Evolutionary conservation across 345 rosid genomes (phyloP).

Genomic region (Ricinus communis): DNA sequence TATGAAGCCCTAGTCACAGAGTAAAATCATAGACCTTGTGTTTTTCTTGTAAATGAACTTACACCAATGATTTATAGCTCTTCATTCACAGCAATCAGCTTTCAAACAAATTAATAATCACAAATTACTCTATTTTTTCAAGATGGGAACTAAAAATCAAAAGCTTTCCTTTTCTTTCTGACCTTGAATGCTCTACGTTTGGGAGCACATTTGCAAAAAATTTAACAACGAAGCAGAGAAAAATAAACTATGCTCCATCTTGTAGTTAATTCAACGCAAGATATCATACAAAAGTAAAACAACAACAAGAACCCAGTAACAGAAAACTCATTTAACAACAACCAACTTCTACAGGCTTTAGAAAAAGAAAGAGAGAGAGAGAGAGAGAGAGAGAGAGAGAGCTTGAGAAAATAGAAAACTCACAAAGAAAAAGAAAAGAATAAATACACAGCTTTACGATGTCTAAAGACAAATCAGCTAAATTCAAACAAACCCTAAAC

Average conservation of each 20-base stretch:
- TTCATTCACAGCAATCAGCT: not conserved
- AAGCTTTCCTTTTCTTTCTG: not conserved
- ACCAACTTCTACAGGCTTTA: too few relatives aligned
- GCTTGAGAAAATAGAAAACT: too few relatives aligned
- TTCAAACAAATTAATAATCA: not conserved
- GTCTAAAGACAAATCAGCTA: not conserved
- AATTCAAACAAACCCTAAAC: conserved; percentile 10
- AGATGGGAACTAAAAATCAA: not conserved
- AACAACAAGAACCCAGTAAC: not conserved
- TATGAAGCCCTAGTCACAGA: not conserved
- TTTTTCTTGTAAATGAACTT: not conserved
- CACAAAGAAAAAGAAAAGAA: too few relatives aligned
- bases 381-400: too few relatives aligned
- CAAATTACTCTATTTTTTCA: not conserved
- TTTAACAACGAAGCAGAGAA: too few relatives aligned
- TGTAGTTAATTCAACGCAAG: too few relatives aligned
- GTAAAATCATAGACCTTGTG: not conserved
- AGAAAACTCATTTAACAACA: not conserved
- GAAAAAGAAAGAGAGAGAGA: too few relatives aligned
- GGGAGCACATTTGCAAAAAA: not conserved
- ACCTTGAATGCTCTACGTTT: not conserved
- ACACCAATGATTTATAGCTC: not conserved
- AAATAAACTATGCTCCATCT: too few relatives aligned
- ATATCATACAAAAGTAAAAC: not conserved
- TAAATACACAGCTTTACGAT: too few relatives aligned